Base-by-base conservation (phyloP, 345 rosid species). In the Pistacia atlantica region DNA sequence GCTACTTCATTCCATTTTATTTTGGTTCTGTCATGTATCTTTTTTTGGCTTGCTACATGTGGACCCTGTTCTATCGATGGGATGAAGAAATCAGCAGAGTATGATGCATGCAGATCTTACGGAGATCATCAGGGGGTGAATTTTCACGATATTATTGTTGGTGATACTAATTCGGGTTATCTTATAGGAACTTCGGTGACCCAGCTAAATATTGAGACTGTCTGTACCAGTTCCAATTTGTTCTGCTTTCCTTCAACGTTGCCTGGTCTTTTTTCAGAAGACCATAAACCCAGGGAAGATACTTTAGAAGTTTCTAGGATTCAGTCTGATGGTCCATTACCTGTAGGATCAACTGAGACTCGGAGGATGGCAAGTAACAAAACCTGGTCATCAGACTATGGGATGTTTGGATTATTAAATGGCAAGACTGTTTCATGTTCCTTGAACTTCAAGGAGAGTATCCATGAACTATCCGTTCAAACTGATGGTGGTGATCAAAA, bases 191-290 rank as follows among this genome's bases (percentile, higher is more conserved):
- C 74, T 84, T 70, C 86, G 13, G 20, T 59, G 65, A 58, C 78
- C 31, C 80, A 18, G 13, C 52, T 48, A 55, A 76, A 67, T 65
- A 68, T 70, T 37, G 83, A 80, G 78, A 80, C 62, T 79, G 82
- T 87, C 48, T 88, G 93, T 78, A 69, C 82, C 8, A 74, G 65
- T 81, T 84, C 92, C 67, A 87, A 86, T 65, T 82, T 80, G 8
- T 84, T 90, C 77, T 88, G 91, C 84, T 88, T 90, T 81, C 97
- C 89, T 75, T 91, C 98, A 42, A 89, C 92, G 18, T 80, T 89
- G 71, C 76, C 80, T 62, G 89, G 84, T 61, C 78, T 85, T 79
- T 74, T 73, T 17, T 77, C 78, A 49, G 64, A 71, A 57, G 87
- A 72, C 71, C 74, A 59, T 52, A 67, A 66, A 35, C 70, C 45